Evolutionary conservation across 2,329 filamentous ascomycete species (phyloP), one percentile per base, ranked within the genome.

Genomic region (Colletotrichum sp.): DNA sequence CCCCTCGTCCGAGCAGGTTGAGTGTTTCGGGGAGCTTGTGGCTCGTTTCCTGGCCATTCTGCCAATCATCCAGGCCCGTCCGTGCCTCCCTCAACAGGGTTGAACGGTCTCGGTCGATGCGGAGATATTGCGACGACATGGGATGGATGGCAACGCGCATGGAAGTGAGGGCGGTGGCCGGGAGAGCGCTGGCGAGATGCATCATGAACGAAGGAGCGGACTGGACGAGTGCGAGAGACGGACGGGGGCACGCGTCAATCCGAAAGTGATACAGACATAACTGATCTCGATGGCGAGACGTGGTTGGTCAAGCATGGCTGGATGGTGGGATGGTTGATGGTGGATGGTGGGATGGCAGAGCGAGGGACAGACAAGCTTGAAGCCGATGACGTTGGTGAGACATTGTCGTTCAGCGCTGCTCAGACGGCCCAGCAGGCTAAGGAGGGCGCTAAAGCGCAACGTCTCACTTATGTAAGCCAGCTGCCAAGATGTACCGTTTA

Each of bases 361-460:
- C 15, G 21, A 28, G 32, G 36, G 30, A 59, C 21, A 65, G 49
- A 76, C 59, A 69, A 28, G 24, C 44, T 72, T 39, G 59, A 65
- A 36, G 65, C 57, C 74, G 59, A 76, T 76, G 74, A 76, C 74
- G 74, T 76, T 76, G 59, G 59, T 74, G 74, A 76, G 70, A 76
- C 70, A 76, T 75, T 39, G 69, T 13, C 49, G 72, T 60, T 66
- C 63, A 49, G 64, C 34, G 13, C n/a, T 69, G 30, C 69, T 64
- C 69, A 44, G 36, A 52, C 36, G 16, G 34, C 18, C 34, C 10
- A 60, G 30, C 67, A 71, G 28, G 72, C 72, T 32, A 72, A 52
- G 21, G 30, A 57, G 26, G 52, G 49, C 26, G 69, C 63, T 69
- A 64, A 15, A 59, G 57, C 36, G 12, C 44, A 52, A 21, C 18